Conservation (phyloP, 331 rosid species). For the Quercus lobata region DNA sequence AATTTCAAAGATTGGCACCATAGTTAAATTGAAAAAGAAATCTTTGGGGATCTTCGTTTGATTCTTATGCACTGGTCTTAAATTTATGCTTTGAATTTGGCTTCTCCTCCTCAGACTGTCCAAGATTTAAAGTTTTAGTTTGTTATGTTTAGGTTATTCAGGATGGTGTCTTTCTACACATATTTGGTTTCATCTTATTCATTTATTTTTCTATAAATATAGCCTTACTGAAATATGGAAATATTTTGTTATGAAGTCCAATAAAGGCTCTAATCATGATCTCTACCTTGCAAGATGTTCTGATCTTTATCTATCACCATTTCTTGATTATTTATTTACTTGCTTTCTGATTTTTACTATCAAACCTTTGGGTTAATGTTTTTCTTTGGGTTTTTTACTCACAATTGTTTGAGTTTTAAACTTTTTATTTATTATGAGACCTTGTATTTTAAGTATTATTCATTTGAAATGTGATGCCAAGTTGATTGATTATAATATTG, state of each 20-base stretch:
- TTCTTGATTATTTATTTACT: background rate
- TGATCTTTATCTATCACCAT: background rate
- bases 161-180: background rate
- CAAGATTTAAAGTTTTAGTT: background rate
- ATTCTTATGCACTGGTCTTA: background rate
- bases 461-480: background rate
- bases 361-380: background rate
- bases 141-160: background rate
- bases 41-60: background rate
- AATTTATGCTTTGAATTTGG: background rate
- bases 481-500: background rate
- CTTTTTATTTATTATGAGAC: background rate
- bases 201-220: background rate
- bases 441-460: background rate
- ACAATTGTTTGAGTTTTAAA: background rate
- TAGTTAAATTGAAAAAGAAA: background rate
- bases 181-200: background rate
- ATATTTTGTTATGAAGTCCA: background rate
- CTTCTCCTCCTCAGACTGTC: background rate
- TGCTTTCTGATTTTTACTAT: background rate
- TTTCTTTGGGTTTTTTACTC: background rate
- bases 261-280: background rate
- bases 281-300: background rate
- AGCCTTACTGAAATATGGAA: background rate
- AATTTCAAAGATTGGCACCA: background rate